Conservation (phyloP, 73 alveolate genomes). For the Paramecium tetraurelia region DNA sequence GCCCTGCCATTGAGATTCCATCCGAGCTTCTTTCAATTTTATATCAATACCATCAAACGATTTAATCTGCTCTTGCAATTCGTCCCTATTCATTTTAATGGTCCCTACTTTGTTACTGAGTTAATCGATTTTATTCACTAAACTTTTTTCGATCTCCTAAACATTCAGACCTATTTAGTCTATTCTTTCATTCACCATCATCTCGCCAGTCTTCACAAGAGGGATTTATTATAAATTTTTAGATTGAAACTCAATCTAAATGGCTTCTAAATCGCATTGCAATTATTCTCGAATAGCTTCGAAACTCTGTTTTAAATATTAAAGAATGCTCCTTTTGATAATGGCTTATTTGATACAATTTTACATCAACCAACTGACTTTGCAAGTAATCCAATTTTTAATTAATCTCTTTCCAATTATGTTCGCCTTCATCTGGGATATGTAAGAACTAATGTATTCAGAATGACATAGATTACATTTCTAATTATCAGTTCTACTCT, state of each 20-base stretch:
- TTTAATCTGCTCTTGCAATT: not conserved
- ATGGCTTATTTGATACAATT: not conserved
- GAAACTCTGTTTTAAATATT: not conserved
- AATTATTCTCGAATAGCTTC: not conserved
- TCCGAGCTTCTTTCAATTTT: not conserved
- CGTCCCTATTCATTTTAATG: not conserved
- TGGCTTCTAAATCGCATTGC: not conserved
- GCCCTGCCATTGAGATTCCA: not conserved
- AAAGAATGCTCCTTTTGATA: not conserved
- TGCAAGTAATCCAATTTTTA: not conserved
- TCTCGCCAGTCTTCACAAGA: not conserved
- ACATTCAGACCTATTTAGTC: not conserved
- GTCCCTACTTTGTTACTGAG: not conserved
- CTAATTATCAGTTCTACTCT: not conserved
- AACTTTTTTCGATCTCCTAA: not conserved
- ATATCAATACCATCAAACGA: not conserved
- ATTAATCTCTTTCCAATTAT: not conserved
- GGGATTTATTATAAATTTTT: not conserved
- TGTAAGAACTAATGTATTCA: not conserved
- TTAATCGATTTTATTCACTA: not conserved
- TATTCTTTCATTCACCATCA: not conserved
- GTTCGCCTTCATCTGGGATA: not conserved
- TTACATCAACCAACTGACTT: not conserved
- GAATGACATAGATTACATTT: not conserved
- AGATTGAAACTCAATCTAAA: not conserved